Percentiles rank a stretch among this genome's conserved stretches.
Conservation (phyloP, 2,329 filamentous ascomycete genomes). For the Xylariales sp. region DNA sequence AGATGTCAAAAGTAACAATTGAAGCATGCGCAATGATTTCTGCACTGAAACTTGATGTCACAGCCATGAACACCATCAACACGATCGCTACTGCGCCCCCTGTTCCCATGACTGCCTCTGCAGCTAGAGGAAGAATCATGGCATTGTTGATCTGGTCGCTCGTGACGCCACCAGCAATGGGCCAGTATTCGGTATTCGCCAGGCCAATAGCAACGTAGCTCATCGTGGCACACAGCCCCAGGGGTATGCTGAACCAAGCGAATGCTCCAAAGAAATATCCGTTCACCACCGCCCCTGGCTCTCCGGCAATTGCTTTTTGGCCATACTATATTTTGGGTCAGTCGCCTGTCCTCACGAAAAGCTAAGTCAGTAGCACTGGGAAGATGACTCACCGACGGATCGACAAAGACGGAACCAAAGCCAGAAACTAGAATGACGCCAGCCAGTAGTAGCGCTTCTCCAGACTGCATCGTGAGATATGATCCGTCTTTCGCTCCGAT, state of each 20-base stretch:
- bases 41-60: constrained; percentile 62
- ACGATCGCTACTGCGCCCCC: constrained; percentile 63
- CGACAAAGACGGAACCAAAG: constrained; percentile 59
- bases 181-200: constrained; percentile 53
- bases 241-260: constrained; percentile 69
- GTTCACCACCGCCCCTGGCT: constrained; percentile 61
- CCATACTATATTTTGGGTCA: too few species aligned
- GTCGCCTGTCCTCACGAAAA: too few species aligned
- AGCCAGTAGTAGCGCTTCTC: constrained; percentile 65
- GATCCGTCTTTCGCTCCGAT: constrained; percentile 60
- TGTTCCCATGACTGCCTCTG: constrained; percentile 60
- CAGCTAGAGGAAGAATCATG: constrained; percentile 62
- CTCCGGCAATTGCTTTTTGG: constrained; percentile 68
- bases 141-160: constrained; percentile 60
- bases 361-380: too few species aligned
- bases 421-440: constrained; percentile 67
- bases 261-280: constrained; percentile 66
- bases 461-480: constrained; percentile 65
- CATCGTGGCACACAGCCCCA: constrained; percentile 66
- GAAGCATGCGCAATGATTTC: constrained; percentile 68
- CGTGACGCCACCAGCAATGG: constrained; percentile 52
- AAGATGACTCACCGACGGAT: constrained; percentile 40
- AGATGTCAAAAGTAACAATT: constrained; percentile 68
- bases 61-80: constrained; percentile 67
- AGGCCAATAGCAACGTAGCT: constrained; percentile 61